These are phyloP conservation scores for Paspalum notatum DNA, from an alignment of 176 grass and related monocot species.

Conservation along the genomic window DNA sequence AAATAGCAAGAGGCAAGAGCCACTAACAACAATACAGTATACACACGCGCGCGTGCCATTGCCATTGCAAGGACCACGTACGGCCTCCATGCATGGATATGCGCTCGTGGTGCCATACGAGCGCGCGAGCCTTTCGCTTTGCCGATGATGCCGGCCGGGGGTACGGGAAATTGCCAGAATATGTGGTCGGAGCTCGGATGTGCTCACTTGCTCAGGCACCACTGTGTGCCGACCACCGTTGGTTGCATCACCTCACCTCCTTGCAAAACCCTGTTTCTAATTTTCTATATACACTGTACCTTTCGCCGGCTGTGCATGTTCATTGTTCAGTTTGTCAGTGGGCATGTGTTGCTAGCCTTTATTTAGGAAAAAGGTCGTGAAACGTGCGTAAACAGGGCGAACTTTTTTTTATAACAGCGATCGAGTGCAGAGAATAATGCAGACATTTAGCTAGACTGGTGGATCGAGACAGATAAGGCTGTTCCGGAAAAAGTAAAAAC, in stretches of 20 bases:
- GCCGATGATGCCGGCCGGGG: background rate
- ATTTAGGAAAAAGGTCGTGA: background rate
- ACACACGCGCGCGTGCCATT: background rate
- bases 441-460: background rate
- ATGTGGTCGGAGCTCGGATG: conserved; percentile 19
- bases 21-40: background rate
- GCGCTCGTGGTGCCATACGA: background rate
- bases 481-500: background rate
- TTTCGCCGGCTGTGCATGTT: background rate
- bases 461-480: background rate
- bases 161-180: background rate
- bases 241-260: background rate
- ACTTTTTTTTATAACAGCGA: background rate
- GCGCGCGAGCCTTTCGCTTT: background rate
- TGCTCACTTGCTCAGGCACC: conserved; percentile 38
- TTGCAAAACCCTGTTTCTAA: background rate
- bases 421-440: no score
- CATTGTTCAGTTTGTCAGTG: no score
- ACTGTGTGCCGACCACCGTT: conserved; percentile 1
- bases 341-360: conserved; percentile 20
- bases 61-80: background rate
- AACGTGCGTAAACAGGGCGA: conserved; percentile 1
- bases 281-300: background rate
- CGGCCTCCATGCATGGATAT: background rate
- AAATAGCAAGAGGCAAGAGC: conserved; percentile 2